These are phyloP conservation scores for Thraustochytrium aureum DNA, from an alignment of 352 stramenopile species.

Conservation along the genomic window DNA sequence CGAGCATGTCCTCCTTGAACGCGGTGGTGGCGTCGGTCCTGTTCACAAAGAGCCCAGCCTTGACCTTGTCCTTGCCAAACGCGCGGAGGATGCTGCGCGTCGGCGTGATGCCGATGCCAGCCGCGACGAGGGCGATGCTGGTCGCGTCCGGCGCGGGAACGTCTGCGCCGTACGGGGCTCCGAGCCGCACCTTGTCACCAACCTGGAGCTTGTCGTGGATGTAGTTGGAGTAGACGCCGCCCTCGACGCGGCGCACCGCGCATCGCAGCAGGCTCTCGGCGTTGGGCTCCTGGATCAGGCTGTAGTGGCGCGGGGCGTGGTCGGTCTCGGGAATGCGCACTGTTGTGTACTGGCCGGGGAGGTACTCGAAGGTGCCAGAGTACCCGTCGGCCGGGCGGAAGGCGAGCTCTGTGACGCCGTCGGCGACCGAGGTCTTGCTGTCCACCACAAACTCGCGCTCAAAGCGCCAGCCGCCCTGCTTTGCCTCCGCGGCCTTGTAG, in stretches of 20 bases:
- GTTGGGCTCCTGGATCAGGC: slow-evolving; percentile 60
- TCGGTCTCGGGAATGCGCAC: slow-evolving; percentile 63
- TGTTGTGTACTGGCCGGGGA: slow-evolving; percentile 66
- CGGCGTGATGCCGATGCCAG: slow-evolving; percentile 67
- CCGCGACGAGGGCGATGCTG: slow-evolving; percentile 65
- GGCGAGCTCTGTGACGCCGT: slow-evolving; percentile 67
- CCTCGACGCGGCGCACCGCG: slow-evolving; percentile 52
- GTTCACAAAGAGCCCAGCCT: not conserved
- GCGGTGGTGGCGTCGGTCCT: not conserved
- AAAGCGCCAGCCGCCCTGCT: slow-evolving; percentile 64
- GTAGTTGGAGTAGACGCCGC: slow-evolving; percentile 64
- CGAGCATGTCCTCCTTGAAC: not conserved
- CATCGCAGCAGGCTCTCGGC: slow-evolving; percentile 20
- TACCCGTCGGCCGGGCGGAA: slow-evolving; percentile 62
- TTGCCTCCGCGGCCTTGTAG: slow-evolving; percentile 59
- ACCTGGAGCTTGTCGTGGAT: slow-evolving; percentile 65
- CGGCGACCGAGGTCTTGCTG: slow-evolving; percentile 63
- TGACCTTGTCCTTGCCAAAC: not conserved
- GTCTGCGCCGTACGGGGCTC: slow-evolving; percentile 65
- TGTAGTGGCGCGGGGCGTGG: slow-evolving; percentile 66
- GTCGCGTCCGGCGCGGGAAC: slow-evolving; percentile 60
- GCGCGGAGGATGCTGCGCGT: slow-evolving; percentile 52
- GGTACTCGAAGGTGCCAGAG: slow-evolving; percentile 61
- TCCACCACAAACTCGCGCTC: slow-evolving; percentile 66
- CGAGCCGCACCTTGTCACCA: slow-evolving; percentile 64